A percentile compares a stretch with the other conserved stretches of the same genome.
phyloP scores from a whole-genome alignment of 2,329 filamentous ascomycete genomes.

The Phaeomoniella chlamydospora region DNA sequence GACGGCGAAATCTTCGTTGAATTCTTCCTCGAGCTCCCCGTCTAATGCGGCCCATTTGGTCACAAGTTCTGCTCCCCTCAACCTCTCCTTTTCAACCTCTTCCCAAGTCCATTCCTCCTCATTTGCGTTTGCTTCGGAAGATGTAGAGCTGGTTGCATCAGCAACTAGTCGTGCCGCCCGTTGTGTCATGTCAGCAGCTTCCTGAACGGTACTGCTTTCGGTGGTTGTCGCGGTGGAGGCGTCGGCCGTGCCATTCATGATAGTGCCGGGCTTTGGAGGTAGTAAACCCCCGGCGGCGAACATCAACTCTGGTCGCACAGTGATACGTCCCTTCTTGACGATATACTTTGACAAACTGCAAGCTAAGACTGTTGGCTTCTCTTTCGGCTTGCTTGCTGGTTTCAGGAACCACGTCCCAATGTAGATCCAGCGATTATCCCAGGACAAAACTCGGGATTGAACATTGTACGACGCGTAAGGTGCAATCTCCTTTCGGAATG shows the following conservation, averaged over 20 bases:
- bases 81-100: slow-evolving; percentile 41
- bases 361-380: slow-evolving; percentile 46
- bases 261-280: slow-evolving; percentile 48
- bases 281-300: slow-evolving; percentile 59
- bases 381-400: slow-evolving; percentile 33
- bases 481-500: slow-evolving; percentile 59
- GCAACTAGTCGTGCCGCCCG: not conserved
- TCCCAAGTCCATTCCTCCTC: slow-evolving; percentile 42
- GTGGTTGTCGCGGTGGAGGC: slow-evolving; percentile 17
- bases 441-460: slow-evolving; percentile 54
- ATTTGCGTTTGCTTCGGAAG: not conserved
- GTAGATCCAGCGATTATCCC: slow-evolving; percentile 75
- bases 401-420: slow-evolving; percentile 59
- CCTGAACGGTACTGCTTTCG: slow-evolving; percentile 17
- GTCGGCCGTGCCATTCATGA: slow-evolving; percentile 12
- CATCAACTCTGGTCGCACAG: slow-evolving; percentile 66
- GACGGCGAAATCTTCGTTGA: not conserved
- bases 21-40: slow-evolving; percentile 34
- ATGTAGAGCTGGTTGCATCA: not conserved
- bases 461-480: slow-evolving; percentile 58
- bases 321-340: slow-evolving; percentile 67
- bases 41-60: slow-evolving; percentile 41
- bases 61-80: slow-evolving; percentile 39
- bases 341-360: slow-evolving; percentile 68
- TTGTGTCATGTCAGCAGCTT: slow-evolving; percentile 16